Conservation (phyloP, 192 early-diverging fungal species). For the Backusella circina region DNA sequence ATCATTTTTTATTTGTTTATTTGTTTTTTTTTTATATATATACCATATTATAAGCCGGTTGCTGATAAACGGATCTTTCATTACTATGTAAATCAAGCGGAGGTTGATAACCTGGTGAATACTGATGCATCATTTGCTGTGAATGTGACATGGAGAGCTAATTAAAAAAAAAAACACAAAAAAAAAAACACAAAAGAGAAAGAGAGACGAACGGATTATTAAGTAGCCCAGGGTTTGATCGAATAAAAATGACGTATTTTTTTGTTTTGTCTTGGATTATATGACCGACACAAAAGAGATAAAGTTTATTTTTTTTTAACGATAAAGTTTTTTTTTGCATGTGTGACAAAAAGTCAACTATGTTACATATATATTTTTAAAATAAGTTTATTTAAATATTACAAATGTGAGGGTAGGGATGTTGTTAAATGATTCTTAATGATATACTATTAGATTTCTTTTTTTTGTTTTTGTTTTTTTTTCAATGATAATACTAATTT, state of each 20-base stretch:
- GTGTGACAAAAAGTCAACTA: not conserved
- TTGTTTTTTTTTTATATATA: not conserved
- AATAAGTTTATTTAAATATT: too few species aligned
- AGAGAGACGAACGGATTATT: not conserved
- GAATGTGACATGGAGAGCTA: not conserved
- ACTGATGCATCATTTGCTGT: not conserved
- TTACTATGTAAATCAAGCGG: not conserved
- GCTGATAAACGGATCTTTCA: not conserved
- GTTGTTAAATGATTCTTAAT: too few species aligned
- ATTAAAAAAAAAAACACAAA: not conserved
- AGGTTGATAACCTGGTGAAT: slow-evolving; percentile 1
- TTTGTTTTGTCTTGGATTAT: not conserved
- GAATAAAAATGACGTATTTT: not conserved
- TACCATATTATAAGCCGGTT: not conserved
- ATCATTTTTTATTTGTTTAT: not conserved
- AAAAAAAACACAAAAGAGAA: not conserved
- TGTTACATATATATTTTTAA: too few species aligned
- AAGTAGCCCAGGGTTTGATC: not conserved
- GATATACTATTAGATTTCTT: not conserved
- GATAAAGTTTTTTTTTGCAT: not conserved
- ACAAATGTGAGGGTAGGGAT: too few species aligned
- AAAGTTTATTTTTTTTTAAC: not conserved
- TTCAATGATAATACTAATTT: not conserved
- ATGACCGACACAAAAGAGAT: not conserved
- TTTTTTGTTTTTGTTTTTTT: not conserved